Base-by-base conservation (phyloP, 768 basidiomycete genomes). In the Serendipita vermifera region DNA sequence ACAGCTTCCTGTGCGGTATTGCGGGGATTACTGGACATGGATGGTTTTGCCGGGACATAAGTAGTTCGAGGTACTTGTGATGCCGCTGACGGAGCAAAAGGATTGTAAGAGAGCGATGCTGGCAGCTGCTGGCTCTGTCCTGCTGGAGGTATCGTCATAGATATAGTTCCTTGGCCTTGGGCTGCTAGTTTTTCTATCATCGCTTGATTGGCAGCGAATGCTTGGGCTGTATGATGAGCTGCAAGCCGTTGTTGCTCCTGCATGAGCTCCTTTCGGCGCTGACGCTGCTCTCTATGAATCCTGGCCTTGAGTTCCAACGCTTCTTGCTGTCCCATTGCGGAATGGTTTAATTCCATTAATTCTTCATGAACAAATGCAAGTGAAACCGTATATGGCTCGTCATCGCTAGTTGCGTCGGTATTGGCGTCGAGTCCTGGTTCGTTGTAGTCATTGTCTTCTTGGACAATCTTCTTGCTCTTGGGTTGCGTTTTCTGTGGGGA, bases 391-490 rank as follows among this genome's bases (percentile, higher is more conserved):
- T n/a, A n/a, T n/a, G n/a, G n/a, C 6, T 51, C 46, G 29, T 51
- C 46, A 7, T 51, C 46, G 22, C 46, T 51, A 7, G 27, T 51
- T 54, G 59, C 43, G 55, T 64, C 54, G 57, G 66, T 59, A 55
- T 60, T 62, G 1, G 59, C 60, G 9, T 62, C 65, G 56, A 57
- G 55, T 33, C 43, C 57, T 17, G 63, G 63, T 39, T 40, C 67
- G 56, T 63, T 31, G 29, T 75, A 75, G 36, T 56, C 59, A 35
- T 61, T 70, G 59, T 75, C 73, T 3, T 72, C 74, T 22, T 73
- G 73, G 20, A 71, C 72, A 3, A 73, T 68, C 33, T 39, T 60
- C 29, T 60, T 61, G 1, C 69, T 63, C 54, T 68, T 70, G 54
- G 62, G 66, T 39, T 64, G 62, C 51, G 66, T 68, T 66, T 70